Evolutionary conservation across 345 rosid species (phyloP).

Genomic region (Citrus maxima): DNA sequence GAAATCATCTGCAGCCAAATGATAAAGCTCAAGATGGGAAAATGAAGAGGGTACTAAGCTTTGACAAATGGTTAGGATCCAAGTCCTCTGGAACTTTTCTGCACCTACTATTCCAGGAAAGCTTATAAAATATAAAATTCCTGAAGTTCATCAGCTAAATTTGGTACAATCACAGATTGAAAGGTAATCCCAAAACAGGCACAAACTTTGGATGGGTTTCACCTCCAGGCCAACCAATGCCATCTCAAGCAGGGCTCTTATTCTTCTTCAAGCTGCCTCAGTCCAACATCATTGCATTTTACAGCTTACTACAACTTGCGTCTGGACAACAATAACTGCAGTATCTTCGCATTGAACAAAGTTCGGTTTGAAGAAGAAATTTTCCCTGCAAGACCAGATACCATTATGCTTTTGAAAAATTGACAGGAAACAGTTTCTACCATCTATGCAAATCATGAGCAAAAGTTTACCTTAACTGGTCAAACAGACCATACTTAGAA

Average conservation of each 20-base stretch:
- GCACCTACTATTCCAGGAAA: background rate
- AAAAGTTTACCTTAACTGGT: background rate
- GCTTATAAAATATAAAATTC: background rate
- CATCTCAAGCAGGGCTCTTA: background rate
- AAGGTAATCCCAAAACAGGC: background rate
- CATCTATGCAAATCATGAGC: background rate
- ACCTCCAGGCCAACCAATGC: background rate
- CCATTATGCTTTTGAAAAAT: background rate
- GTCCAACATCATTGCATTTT: background rate
- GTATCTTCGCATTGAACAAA: background rate
- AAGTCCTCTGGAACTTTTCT: background rate
- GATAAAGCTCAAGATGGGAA: background rate
- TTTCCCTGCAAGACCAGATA: background rate
- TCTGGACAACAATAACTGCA: background rate
- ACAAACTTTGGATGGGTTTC: background rate
- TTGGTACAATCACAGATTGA: background rate
- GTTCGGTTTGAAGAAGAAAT: background rate
- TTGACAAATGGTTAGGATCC: background rate
- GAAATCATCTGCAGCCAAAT: background rate
- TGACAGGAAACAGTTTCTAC: background rate
- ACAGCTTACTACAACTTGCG: background rate
- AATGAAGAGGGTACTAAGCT: background rate
- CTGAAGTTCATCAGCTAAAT: background rate
- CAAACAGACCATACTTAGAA: background rate
- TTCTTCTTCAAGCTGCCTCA: background rate